phyloP scores from a whole-genome alignment of 495 filamentous ascomycete species.

The Alectoria sarmentosa region DNA sequence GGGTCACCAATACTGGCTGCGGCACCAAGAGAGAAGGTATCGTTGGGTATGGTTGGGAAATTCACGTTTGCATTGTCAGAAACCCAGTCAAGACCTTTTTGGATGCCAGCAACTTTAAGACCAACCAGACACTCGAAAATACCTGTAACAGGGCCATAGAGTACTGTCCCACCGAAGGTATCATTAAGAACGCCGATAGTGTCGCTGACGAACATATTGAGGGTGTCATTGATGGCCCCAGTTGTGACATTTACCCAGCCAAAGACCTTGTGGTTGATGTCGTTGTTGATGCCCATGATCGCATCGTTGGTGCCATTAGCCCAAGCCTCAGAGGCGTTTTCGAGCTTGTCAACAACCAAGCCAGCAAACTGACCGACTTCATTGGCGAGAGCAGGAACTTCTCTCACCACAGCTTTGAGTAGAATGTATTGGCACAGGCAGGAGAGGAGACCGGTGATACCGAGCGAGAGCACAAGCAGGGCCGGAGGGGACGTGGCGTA shows the following conservation, averaged over 20 bases:
- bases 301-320: constrained; percentile 66
- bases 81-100: constrained; percentile 86
- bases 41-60: constrained; percentile 68
- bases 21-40: constrained; percentile 81
- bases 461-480: constrained; percentile 80
- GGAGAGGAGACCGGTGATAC: constrained; percentile 73
- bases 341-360: constrained; percentile 64
- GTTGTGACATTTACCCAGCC: constrained; percentile 86
- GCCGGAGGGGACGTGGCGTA: constrained; percentile 82
- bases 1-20: constrained; percentile 49
- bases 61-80: constrained; percentile 74
- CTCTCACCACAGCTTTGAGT: constrained; percentile 61
- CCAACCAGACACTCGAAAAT: constrained; percentile 69
- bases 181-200: constrained; percentile 62
- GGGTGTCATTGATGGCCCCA: constrained; percentile 70
- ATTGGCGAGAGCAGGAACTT: constrained; percentile 65
- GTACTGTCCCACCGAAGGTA: constrained; percentile 74
- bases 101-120: constrained; percentile 66
- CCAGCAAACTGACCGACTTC: constrained; percentile 79
- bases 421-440: constrained; percentile 82
- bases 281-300: constrained; percentile 56
- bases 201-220: constrained; percentile 71
- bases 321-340: constrained; percentile 71
- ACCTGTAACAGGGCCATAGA: constrained; percentile 63
- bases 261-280: constrained; percentile 78